phyloP scores from a whole-genome alignment of 2,329 filamentous ascomycete genomes.

The Penicillium sp. region DNA sequence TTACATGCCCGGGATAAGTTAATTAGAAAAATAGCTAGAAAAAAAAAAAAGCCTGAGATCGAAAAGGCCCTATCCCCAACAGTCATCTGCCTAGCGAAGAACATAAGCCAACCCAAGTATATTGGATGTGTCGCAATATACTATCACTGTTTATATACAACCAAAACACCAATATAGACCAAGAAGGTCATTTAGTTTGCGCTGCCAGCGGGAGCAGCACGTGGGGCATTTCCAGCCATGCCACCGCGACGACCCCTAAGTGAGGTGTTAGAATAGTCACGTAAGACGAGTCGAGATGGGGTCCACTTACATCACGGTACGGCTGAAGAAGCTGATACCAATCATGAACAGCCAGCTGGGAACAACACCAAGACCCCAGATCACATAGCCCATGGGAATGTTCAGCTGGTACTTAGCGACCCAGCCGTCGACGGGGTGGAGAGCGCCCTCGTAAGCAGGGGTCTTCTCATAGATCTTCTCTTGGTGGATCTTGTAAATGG shows the following conservation, averaged over 20 bases:
- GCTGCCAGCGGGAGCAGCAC: conserved; percentile 21
- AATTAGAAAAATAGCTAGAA: conserved; percentile 11
- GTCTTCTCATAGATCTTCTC: conserved; percentile 56
- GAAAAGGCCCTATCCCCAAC: not conserved
- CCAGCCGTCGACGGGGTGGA: conserved; percentile 61
- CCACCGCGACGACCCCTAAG: conserved; percentile 30
- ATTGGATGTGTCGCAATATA: conserved; percentile 18
- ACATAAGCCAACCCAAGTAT: conserved; percentile 14
- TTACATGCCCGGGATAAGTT: not conserved
- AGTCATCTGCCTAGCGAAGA: conserved; percentile 3
- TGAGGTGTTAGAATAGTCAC: conserved; percentile 6
- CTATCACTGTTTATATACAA: conserved; percentile 36
- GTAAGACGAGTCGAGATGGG: conserved; percentile 1
- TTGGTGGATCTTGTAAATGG: conserved; percentile 57
- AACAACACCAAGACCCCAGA: conserved; percentile 57
- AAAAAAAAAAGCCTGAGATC: conserved; percentile 2
- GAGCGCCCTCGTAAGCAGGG: conserved; percentile 55
- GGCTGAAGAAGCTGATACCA: conserved; percentile 59
- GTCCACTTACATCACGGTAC: conserved; percentile 61
- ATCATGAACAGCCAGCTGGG: conserved; percentile 67
- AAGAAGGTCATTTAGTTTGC: conserved; percentile 22
- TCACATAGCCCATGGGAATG: conserved; percentile 55
- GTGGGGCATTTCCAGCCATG: conserved; percentile 16
- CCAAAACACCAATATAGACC: conserved; percentile 15
- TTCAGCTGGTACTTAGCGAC: conserved; percentile 55